phyloP scores from a whole-genome alignment of 2,329 filamentous ascomycete species.

The Beauveria caledonica region DNA sequence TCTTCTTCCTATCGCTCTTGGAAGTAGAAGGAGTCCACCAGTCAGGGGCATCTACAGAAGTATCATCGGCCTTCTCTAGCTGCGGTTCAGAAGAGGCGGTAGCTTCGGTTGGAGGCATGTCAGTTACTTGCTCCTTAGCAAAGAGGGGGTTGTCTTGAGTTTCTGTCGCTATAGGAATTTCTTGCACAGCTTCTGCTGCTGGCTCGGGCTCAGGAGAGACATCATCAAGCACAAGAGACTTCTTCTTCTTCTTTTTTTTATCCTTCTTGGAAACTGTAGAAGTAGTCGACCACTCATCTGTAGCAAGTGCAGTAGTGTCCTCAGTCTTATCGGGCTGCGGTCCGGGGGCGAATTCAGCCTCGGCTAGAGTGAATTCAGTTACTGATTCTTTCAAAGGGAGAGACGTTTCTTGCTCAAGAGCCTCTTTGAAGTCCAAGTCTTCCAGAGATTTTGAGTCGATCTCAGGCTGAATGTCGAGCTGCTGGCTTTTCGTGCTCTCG shows the following conservation, averaged over 20 bases:
- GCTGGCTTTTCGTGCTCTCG: conserved; percentile 12
- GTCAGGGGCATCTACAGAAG: neutral
- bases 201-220: neutral
- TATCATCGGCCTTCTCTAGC: neutral
- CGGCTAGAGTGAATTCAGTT: neutral
- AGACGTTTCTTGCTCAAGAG: neutral
- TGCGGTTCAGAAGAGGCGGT: neutral
- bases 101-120: neutral
- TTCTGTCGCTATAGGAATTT: neutral
- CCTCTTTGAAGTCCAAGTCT: neutral
- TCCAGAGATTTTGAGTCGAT: neutral
- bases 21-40: conserved; percentile 19
- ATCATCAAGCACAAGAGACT: conserved; percentile 10
- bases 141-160: neutral
- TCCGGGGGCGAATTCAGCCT: neutral
- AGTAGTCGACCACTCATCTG: conserved; percentile 11
- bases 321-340: neutral
- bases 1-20: conserved; percentile 25
- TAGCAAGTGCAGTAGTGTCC: neutral
- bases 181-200: neutral
- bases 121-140: neutral
- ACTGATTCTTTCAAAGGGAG: neutral
- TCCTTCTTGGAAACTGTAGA: conserved; percentile 17
- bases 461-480: neutral
- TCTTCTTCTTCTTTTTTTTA: conserved; percentile 17